Percentiles rank a stretch among this genome's conserved stretches.
Conservation (phyloP, 2,329 filamentous ascomycete genomes). For the Colletotrichum sp. region DNA sequence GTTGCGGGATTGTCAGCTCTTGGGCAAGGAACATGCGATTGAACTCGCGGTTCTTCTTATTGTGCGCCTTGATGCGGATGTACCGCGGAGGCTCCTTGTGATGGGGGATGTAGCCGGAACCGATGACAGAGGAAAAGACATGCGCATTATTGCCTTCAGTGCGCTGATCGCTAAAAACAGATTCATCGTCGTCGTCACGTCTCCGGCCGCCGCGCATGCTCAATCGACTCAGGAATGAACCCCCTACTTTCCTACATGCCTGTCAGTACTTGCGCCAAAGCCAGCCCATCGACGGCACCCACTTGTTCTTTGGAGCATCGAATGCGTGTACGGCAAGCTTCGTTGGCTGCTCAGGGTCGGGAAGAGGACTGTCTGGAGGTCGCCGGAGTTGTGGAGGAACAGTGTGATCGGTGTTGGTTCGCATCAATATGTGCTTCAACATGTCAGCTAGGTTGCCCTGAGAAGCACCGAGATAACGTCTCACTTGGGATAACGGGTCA, state of each 20-base stretch:
- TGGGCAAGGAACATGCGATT: conserved; percentile 90
- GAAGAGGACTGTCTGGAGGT: conserved; percentile 56
- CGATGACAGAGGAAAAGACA: conserved; percentile 79
- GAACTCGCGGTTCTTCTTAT: conserved; percentile 84
- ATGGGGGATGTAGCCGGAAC: conserved; percentile 76
- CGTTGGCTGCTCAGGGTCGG: conserved; percentile 41
- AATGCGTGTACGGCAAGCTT: conserved; percentile 42
- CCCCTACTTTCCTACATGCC: conserved; percentile 74
- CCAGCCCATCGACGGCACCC: conserved; percentile 31
- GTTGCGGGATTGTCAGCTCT: conserved; percentile 61
- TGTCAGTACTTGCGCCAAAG: neutral
- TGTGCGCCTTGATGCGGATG: conserved; percentile 81
- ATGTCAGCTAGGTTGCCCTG: neutral
- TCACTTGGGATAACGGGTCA: conserved; percentile 34
- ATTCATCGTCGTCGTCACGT: conserved; percentile 73
- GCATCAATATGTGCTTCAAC: conserved; percentile 64
- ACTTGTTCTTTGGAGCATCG: conserved; percentile 67
- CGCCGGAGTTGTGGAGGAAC: conserved; percentile 61
- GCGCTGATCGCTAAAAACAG: conserved; percentile 70
- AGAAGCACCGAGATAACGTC: neutral
- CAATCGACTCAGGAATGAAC: conserved; percentile 86
- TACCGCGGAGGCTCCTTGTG: conserved; percentile 91
- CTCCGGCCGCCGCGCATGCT: conserved; percentile 77
- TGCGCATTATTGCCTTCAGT: conserved; percentile 83
- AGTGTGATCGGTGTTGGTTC: conserved; percentile 68